phyloP scores from a whole-genome alignment of 2,329 filamentous ascomycete genomes.

The Paecilomyces sp. region DNA sequence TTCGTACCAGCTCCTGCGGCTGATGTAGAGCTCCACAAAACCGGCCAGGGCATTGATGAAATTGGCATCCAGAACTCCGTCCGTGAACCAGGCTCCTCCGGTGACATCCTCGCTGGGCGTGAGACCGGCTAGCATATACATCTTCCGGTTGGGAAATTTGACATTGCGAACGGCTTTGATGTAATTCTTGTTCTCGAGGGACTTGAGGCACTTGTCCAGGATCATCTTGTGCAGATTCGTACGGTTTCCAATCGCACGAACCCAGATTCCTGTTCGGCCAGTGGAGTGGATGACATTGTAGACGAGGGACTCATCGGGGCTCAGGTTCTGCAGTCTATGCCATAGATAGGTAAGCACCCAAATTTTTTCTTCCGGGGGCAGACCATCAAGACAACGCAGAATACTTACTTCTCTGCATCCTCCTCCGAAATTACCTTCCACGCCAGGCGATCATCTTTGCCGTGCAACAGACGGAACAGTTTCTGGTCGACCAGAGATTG shows the following conservation, averaged over 20 bases:
- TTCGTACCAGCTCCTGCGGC: conserved; percentile 63
- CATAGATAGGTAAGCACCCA: background rate
- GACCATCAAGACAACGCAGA: background rate
- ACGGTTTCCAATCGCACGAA: conserved; percentile 70
- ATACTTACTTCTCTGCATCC: conserved; percentile 41
- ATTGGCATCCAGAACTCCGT: conserved; percentile 79
- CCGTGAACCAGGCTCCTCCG: conserved; percentile 90
- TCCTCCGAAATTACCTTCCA: conserved; percentile 43
- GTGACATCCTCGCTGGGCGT: conserved; percentile 83
- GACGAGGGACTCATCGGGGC: conserved; percentile 69
- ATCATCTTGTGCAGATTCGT: conserved; percentile 79
- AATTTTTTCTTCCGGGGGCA: background rate
- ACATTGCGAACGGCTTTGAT: conserved; percentile 89
- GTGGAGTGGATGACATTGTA: conserved; percentile 85
- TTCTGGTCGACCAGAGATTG: conserved; percentile 40
- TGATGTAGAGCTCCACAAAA: conserved; percentile 67
- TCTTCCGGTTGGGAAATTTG: conserved; percentile 84
- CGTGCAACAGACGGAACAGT: conserved; percentile 39
- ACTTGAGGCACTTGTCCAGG: conserved; percentile 74
- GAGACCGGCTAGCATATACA: conserved; percentile 86
- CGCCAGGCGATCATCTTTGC: conserved; percentile 35
- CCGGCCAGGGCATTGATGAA: conserved; percentile 74
- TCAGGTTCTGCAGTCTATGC: conserved; percentile 40
- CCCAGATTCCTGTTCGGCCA: conserved; percentile 83
- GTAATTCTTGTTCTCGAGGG: conserved; percentile 71